Conservation (phyloP, 1,284 basidiomycete genomes). For the Dichomitus squalens region DNA sequence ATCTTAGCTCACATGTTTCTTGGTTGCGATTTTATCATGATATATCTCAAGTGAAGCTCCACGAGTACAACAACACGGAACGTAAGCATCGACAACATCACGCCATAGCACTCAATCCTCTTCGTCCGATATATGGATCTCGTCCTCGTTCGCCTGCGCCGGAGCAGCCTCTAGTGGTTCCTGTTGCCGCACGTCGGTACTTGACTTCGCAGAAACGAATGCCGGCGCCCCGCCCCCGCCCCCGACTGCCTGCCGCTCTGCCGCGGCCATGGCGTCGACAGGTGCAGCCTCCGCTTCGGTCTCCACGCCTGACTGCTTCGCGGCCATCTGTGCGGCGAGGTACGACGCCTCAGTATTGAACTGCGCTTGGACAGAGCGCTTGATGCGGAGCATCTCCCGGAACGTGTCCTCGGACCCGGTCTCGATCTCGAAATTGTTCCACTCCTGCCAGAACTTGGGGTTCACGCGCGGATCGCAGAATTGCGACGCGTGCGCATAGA, state of each 20-base stretch:
- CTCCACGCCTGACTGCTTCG: constrained; percentile 57
- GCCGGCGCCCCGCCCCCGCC: constrained; percentile 37
- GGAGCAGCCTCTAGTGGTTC: constrained; percentile 28
- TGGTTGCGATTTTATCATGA: too few species aligned
- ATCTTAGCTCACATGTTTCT: too few species aligned
- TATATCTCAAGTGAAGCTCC: too few species aligned
- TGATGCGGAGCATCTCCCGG: constrained; percentile 98
- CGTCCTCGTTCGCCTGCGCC: constrained; percentile 63
- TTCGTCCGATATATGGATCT: constrained; percentile 85
- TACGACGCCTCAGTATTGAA: constrained; percentile 97
- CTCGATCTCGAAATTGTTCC: constrained; percentile 98
- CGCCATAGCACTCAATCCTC: constrained; percentile 50
- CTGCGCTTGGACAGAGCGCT: constrained; percentile 95
- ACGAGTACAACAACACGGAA: constrained; percentile 12
- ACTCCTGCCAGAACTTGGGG: constrained; percentile 93
- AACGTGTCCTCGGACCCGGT: constrained; percentile 98
- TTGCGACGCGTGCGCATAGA: constrained; percentile 97
- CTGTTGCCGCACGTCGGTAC: constrained; percentile 26
- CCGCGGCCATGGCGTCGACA: constrained; percentile 72
- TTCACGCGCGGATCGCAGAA: constrained; percentile 96
- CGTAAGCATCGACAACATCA: constrained; percentile 6
- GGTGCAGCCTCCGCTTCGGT: constrained; percentile 54
- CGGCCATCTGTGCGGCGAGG: constrained; percentile 82
- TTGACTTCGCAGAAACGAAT: constrained; percentile 40
- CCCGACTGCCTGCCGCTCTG: constrained; percentile 42